A percentile compares a stretch with the other conserved stretches of the same genome.
Evolutionary conservation across 2,329 filamentous ascomycete genomes (phyloP).

Genomic region (Hypoxylon sp.): DNA sequence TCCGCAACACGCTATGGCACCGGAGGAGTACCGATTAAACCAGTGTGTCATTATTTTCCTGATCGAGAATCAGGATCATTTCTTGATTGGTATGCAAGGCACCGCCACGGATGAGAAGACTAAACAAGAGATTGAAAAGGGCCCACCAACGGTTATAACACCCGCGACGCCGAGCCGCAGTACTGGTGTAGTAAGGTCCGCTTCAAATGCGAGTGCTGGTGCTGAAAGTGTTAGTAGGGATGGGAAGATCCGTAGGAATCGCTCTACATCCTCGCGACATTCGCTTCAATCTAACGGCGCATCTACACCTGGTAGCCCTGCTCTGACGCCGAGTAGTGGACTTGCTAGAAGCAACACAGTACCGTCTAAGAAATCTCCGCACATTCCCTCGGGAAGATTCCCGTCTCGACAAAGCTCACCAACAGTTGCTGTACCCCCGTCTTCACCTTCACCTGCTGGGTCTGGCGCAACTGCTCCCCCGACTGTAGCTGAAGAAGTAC

Average conservation of each 20-base stretch:
- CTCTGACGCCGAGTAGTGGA: conserved; percentile 69
- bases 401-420: conserved; percentile 59
- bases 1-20: conserved; percentile 94
- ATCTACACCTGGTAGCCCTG: conserved; percentile 78
- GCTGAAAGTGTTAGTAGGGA: conserved; percentile 89
- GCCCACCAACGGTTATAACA: conserved; percentile 70
- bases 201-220: conserved; percentile 89
- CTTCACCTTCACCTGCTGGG: conserved; percentile 66
- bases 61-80: conserved; percentile 98
- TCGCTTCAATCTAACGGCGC: conserved; percentile 81
- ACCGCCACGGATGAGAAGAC: conserved; percentile 94
- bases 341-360: conserved; percentile 86
- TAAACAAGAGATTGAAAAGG: conserved; percentile 76
- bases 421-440: conserved; percentile 58
- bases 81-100: conserved; percentile 97
- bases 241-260: conserved; percentile 85
- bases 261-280: conserved; percentile 91
- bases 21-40: conserved; percentile 92
- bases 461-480: conserved; percentile 56
- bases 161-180: conserved; percentile 68
- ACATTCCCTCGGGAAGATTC: conserved; percentile 77
- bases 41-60: conserved; percentile 98
- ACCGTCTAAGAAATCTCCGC: conserved; percentile 89
- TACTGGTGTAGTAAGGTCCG: conserved; percentile 76
- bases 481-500: conserved; percentile 54